A percentile compares a stretch with the other conserved stretches of the same genome.
phyloP scores from a whole-genome alignment of 106 monocot species.

The Phalaenopsis aphrodite region DNA sequence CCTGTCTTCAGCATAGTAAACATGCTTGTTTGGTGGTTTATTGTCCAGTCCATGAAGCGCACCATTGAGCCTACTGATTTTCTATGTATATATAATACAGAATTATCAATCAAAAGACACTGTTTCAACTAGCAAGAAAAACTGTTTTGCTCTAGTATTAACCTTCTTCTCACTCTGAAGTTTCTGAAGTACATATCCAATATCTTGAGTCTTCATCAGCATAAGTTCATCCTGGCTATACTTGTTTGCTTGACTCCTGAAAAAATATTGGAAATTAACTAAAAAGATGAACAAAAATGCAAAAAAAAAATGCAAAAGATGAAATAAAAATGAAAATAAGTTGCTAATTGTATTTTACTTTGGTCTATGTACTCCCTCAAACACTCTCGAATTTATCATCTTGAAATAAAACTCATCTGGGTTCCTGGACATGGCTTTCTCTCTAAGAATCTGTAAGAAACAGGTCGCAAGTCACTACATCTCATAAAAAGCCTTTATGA shows the following conservation, averaged over 20 bases:
- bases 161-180: constrained; percentile 95
- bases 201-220: constrained; percentile 91
- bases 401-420: constrained; percentile 97
- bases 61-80: constrained; percentile 74
- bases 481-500: background rate
- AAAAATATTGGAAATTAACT: constrained; percentile 9
- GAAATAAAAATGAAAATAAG: background rate
- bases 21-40: constrained; percentile 50
- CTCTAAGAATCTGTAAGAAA: constrained; percentile 58
- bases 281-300: background rate
- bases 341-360: constrained; percentile 22
- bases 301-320: background rate
- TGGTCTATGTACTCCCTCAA: constrained; percentile 64
- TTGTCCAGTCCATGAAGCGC: constrained; percentile 60
- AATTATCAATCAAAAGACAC: background rate
- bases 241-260: constrained; percentile 72
- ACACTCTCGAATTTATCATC: constrained; percentile 70
- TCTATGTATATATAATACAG: constrained; percentile 30
- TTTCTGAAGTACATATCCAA: constrained; percentile 77
- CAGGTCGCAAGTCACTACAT: background rate
- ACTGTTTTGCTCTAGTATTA: background rate
- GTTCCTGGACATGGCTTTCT: constrained; percentile 78
- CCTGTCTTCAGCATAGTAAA: constrained; percentile 95
- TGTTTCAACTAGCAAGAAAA: background rate
- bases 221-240: constrained; percentile 73